A percentile compares a stretch with the other conserved stretches of the same genome.
Conservation (phyloP, 176 grass and related monocot genomes). For the Eleusine coracana region DNA sequence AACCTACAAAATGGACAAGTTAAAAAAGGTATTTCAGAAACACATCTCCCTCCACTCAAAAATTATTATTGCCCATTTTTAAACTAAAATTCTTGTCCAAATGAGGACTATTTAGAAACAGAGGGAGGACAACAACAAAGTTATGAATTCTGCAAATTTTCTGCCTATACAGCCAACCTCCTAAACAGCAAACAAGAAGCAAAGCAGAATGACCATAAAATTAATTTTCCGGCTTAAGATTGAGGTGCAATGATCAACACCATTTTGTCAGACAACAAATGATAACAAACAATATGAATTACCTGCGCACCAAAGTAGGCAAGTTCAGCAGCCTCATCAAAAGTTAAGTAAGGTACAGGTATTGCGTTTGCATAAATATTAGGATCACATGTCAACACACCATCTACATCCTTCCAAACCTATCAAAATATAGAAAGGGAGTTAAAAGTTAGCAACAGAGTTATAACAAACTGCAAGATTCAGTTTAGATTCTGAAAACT, state of each 20-base stretch:
- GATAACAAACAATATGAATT: neutral
- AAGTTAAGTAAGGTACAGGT: slow-evolving; percentile 91
- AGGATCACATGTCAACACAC: slow-evolving; percentile 94
- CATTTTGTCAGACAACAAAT: neutral
- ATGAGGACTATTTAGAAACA: no score
- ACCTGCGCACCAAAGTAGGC: slow-evolving; percentile 98
- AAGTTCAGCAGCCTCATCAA: slow-evolving; percentile 98
- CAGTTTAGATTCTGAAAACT: neutral
- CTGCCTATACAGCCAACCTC: neutral
- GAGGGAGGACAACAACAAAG: neutral
- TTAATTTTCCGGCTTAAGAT: neutral
- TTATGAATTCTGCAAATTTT: neutral
- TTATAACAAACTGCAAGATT: neutral
- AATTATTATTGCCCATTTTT: no score
- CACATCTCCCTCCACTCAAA: neutral
- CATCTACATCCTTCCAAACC: slow-evolving; percentile 99
- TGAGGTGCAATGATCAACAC: neutral
- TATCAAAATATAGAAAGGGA: slow-evolving; percentile 34
- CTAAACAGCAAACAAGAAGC: slow-evolving; percentile 7
- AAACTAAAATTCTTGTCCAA: no score
- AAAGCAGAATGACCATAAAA: neutral
- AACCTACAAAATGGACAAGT: slow-evolving; percentile 54
- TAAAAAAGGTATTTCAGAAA: neutral
- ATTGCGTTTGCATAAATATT: slow-evolving; percentile 82
- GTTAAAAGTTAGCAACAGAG: slow-evolving; percentile 15